These are phyloP conservation scores for Coemansia sp. DNA, from an alignment of 192 early-diverging fungal species.

Conservation along the genomic window DNA sequence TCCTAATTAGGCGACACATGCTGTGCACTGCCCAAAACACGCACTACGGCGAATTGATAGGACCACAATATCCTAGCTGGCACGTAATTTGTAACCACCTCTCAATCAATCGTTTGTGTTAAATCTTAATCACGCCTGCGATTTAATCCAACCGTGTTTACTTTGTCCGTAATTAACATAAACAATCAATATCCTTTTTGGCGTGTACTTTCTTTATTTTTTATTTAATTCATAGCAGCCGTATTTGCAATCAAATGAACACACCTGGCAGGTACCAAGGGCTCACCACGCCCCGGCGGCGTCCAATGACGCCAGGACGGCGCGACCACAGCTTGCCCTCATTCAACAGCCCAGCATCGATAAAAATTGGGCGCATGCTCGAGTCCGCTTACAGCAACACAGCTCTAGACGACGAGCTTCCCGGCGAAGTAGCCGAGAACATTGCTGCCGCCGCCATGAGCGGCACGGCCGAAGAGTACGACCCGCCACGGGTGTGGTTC, in stretches of 20 bases:
- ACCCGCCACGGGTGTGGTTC: constrained; percentile 51
- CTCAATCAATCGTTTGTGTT: no score
- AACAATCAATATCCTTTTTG: neutral
- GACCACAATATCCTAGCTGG: no score
- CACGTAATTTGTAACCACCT: no score
- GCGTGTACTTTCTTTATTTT: neutral
- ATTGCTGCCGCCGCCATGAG: constrained; percentile 22
- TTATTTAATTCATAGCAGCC: neutral
- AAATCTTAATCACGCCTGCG: no score
- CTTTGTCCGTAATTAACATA: neutral
- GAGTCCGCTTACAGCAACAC: constrained; percentile 22
- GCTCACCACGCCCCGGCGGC: constrained; percentile 40
- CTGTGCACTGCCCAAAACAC: no score
- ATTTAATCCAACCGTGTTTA: neutral
- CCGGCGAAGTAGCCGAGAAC: constrained; percentile 22
- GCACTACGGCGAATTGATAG: no score
- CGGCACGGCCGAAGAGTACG: constrained; percentile 41
- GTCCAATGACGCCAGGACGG: constrained; percentile 44
- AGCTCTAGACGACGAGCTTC: constrained; percentile 26
- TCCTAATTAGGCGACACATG: neutral
- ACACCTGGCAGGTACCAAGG: constrained; percentile 25
- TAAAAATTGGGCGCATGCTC: constrained; percentile 33
- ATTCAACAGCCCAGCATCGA: constrained; percentile 47
- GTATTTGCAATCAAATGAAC: constrained; percentile 21
- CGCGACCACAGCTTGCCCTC: constrained; percentile 43